These are phyloP conservation scores for Polysphondylium violaceum DNA, from an alignment of 78 protist genomes.

Conservation along the genomic window DNA sequence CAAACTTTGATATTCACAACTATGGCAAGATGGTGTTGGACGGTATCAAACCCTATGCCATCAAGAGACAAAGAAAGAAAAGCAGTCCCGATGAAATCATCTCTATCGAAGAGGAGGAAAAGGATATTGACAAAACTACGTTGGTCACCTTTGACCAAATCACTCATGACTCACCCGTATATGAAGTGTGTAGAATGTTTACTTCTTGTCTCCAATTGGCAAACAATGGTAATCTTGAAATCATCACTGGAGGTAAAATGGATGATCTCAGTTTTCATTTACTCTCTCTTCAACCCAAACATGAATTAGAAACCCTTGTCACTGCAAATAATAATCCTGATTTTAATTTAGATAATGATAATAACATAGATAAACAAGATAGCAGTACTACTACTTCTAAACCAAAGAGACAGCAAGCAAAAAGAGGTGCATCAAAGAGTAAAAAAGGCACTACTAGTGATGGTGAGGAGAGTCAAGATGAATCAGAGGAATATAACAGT, in stretches of 20 bases:
- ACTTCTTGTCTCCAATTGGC: conserved; percentile 66
- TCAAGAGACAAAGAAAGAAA: neutral
- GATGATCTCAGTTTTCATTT: conserved; percentile 34
- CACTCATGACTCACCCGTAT: neutral
- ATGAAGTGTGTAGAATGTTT: conserved; percentile 52
- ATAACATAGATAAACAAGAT: no score
- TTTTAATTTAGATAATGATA: no score
- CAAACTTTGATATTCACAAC: conserved; percentile 46
- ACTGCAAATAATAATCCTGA: no score
- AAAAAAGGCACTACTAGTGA: no score
- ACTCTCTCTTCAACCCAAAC: conserved; percentile 9
- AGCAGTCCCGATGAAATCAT: neutral
- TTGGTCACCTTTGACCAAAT: conserved; percentile 18
- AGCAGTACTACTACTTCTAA: no score
- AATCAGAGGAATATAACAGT: no score
- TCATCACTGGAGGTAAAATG: conserved; percentile 4
- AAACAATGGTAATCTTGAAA: conserved; percentile 63
- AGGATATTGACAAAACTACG: conserved; percentile 4
- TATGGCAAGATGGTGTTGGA: conserved; percentile 36
- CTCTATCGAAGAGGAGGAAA: neutral
- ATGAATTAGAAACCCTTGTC: conserved; percentile 11
- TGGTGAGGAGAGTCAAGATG: no score
- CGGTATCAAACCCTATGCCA: conserved; percentile 13
- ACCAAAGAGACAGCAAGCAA: no score
- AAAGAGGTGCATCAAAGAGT: no score